Evolutionary conservation across 345 rosid genomes (phyloP), one percentile per base, ranked within the genome.

Genomic region (Litchi chinensis): DNA sequence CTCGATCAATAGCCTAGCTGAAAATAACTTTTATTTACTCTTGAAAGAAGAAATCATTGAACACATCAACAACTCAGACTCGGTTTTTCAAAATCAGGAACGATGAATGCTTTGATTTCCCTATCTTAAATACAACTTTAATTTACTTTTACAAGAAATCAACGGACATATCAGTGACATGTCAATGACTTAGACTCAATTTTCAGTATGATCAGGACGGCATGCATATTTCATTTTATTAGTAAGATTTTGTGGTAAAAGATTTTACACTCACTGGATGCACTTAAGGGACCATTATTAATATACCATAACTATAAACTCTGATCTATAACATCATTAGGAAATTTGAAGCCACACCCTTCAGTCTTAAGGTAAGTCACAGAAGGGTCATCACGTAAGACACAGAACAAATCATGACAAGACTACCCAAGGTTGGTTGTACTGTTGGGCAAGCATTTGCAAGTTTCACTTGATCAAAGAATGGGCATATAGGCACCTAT

Each of bases 1-100:
- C 67, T 54, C 81, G 65, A 60, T 70, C 70, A 71, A 70, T 48
- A 79, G 54, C 72, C 67, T 67, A 32, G 65, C 70, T 62, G 73
- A 70, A 79, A 77, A 75, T 26, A 56, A 37, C 15, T 68, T 76
- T 74, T 44, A 54, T 80, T 39, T 50, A 75, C 74, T 48, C 77
- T 72, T 74, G 69, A 81, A 75, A 76, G 68, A 71, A 76, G 64
- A 70, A 81, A 68, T n/a, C 77, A 75, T 19, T 68, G 37, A 57
- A 77, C 44, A 59, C 56, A 79, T 50, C 74, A 68, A n/a, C n/a
- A n/a, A 18, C 19, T 50, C 72, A 39, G 64, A 68, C 65, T 75
- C 67, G 32, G 24, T 77, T 74, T 70, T n/a, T 60, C 28, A 21
- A 21, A 21, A 60, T 60, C 13, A 22, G 65, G 28, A 7, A 21